These are phyloP conservation scores for Cordia subcordata DNA, from an alignment of 257 asterid species.

Conservation along the genomic window DNA sequence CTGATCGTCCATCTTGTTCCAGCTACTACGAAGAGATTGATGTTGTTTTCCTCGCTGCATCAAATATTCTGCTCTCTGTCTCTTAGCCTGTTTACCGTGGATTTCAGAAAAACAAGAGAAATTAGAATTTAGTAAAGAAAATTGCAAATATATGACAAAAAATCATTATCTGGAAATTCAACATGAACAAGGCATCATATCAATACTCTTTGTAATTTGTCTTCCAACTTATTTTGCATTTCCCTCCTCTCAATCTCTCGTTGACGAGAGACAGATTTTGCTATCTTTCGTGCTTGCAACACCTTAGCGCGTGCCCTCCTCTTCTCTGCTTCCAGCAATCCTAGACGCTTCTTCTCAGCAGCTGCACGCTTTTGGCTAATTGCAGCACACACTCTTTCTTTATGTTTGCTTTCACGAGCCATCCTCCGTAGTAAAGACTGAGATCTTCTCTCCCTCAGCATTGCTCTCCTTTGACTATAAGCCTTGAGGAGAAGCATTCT, in stretches of 20 bases:
- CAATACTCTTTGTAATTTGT: slow-evolving; percentile 70
- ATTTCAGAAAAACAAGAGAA: slow-evolving; percentile 6
- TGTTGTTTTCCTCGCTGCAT: slow-evolving; percentile 69
- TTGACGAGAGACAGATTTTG: slow-evolving; percentile 55
- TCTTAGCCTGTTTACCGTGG: slow-evolving; percentile 60
- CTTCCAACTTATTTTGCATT: slow-evolving; percentile 73
- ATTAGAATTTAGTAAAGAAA: neutral
- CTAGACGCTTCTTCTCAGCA: slow-evolving; percentile 80
- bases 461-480: slow-evolving; percentile 70
- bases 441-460: slow-evolving; percentile 77
- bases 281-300: slow-evolving; percentile 69
- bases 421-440: slow-evolving; percentile 63
- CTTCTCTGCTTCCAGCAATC: slow-evolving; percentile 89
- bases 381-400: slow-evolving; percentile 82
- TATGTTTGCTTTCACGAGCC: slow-evolving; percentile 83
- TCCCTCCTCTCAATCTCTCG: slow-evolving; percentile 78
- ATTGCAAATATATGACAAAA: neutral
- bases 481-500: slow-evolving; percentile 79
- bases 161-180: neutral
- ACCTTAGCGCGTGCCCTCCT: slow-evolving; percentile 68
- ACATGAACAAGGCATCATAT: neutral
- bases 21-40: slow-evolving; percentile 26
- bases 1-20: slow-evolving; percentile 52
- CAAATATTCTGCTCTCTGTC: slow-evolving; percentile 79
- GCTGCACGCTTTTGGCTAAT: slow-evolving; percentile 85